Conservation (phyloP, 2,329 filamentous ascomycete genomes). For the Fusarium ambrosium region DNA sequence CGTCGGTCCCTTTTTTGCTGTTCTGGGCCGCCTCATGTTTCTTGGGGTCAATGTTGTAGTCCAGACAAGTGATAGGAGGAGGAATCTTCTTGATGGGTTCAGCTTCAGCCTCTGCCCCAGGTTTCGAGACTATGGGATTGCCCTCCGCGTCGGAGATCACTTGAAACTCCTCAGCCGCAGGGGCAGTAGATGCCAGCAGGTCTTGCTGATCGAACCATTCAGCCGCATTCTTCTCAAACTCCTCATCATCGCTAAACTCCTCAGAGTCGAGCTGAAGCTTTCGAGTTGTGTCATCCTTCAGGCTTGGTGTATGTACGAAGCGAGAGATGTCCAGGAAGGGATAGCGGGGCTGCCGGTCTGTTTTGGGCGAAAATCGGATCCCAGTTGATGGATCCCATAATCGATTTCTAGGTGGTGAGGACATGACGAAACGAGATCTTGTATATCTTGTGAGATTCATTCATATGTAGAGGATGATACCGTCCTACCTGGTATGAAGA, state of each 20-base stretch:
- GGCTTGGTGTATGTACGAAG: slow-evolving; percentile 42
- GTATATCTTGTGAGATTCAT: slow-evolving; percentile 12
- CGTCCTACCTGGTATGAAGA: slow-evolving; percentile 32
- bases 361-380: slow-evolving; percentile 49
- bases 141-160: slow-evolving; percentile 1
- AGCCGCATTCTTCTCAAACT: slow-evolving; percentile 42
- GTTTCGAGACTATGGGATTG: slow-evolving; percentile 18
- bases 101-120: background rate
- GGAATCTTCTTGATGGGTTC: background rate
- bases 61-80: slow-evolving; percentile 47
- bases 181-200: slow-evolving; percentile 4
- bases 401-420: slow-evolving; percentile 28
- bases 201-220: slow-evolving; percentile 48
- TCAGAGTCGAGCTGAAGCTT: slow-evolving; percentile 13
- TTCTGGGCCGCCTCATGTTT: slow-evolving; percentile 59
- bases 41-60: slow-evolving; percentile 49
- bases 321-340: slow-evolving; percentile 45
- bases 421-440: slow-evolving; percentile 34
- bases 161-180: slow-evolving; percentile 16
- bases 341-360: slow-evolving; percentile 40
- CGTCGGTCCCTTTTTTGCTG: slow-evolving; percentile 58
- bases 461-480: slow-evolving; percentile 13
- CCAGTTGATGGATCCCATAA: slow-evolving; percentile 50
- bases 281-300: background rate
- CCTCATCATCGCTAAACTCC: slow-evolving; percentile 42